Evolutionary conservation across 2,329 filamentous ascomycete species (phyloP), one percentile per base, ranked within the genome.

Genomic region (Colletotrichum plurivorum): DNA sequence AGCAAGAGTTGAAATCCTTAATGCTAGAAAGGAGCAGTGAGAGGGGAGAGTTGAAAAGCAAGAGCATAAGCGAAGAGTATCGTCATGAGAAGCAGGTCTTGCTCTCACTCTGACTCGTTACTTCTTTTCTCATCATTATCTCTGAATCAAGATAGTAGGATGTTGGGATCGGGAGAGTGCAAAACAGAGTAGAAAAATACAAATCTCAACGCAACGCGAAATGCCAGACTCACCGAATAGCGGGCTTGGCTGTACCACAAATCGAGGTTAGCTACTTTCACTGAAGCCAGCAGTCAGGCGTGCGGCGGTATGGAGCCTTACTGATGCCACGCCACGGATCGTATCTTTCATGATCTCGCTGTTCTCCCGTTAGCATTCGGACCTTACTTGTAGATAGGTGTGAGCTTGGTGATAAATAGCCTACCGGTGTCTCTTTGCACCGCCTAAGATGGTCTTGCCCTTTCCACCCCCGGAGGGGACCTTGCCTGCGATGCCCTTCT

Each of bases 311-410:
- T 62, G 27, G 27, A 27, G 12, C 22, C n/a, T 8, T 80, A 87
- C 87, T 89, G 18, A 89, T 83, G 0, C 85, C 87, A 0, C 74
- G 0, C 85, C 87, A 0, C 74, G 61, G 9, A 89, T 84, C 0
- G 75, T 82, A 45, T 89, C 87, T 16, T 78, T 82, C 0, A 83
- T 39, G 0, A 88, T 76, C 67, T 88, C 89, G 0, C 87, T 87
- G 46, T 61, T 27, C 59, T 41, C 43, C 20, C 2, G 46, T 62
- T n/a, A 63, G 54, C n/a, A 16, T 20, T 36, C 16, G 12, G 45
- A 31, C n/a, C 41, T 27, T 43, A 36, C 9, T 39, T 60, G 12
- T 39, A 20, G 12, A 22, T 10, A 18, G 53, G 13, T 36, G 10
- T 7, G 39, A 46, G 36, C n/a, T 15, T 46, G 25, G 41, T 4